Base-by-base conservation (phyloP, 345 rosid genomes). In the Syzygium jambos region DNA sequence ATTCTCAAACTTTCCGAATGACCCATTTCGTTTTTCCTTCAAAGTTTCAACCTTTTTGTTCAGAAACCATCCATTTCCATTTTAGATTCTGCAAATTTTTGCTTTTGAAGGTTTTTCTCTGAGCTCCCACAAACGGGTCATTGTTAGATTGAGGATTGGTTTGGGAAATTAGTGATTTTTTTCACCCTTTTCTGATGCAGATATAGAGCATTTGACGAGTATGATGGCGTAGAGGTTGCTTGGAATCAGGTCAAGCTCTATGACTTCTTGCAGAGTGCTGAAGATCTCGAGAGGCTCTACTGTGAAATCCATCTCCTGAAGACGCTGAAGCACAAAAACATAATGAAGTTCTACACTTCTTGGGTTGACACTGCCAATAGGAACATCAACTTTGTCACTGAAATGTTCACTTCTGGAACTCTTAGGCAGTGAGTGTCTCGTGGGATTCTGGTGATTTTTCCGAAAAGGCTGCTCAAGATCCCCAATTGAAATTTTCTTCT, bases 241-340 rank as follows among this genome's bases (percentile, higher is more conserved):
- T 98, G 99, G 99, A 98, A 98, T 89, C 99, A 96, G 90, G 98
- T 98, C 90, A 98, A 95, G 93, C 97, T 98, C 85, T 93, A 94
- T 88, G 98, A 96, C 92, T 96, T 96, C 93, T 84, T 96, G 73
- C 98, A 94, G 85, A 95, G 97, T 89, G 98, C 99, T 84, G 96
- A 98, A 88, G 99, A 96, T 89, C 97, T 98, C 52, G 97, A 98
- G 88, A 96, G 99, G 89, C 96, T 96, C 21, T 98, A 95, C 92
- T 93, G 95, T 86, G 99, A 98, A 91, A 96, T 98, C 88, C 99
- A 98, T 92, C 98, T 98, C 27, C 96, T 98, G 13, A 96, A 96
- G 93, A 95, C 99, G 15, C 84, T 98, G 86, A 95, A 98, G 93
- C 98, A 98, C 90, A 92, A 90, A 88, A 96, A 93, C 94, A 96